Conservation (phyloP, 306 rosid genomes). For the Purshia tridentata region DNA sequence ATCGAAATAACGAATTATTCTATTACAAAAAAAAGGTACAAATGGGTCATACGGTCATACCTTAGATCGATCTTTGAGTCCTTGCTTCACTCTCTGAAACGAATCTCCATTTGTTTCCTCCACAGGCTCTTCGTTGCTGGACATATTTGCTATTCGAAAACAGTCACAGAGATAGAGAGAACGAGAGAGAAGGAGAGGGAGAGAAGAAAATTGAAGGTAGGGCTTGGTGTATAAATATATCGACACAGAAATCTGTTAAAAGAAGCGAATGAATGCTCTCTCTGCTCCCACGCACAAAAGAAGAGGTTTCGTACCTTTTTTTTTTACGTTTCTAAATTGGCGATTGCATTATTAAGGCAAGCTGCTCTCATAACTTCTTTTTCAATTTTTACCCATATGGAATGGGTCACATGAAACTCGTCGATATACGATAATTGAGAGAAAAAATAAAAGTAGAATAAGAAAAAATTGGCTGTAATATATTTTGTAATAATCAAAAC, state of each 20-base stretch:
- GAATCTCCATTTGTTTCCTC: slow-evolving; percentile 51
- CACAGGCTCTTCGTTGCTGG: slow-evolving; percentile 45
- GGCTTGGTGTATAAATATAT: background rate
- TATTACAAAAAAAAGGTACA: background rate
- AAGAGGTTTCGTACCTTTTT: background rate
- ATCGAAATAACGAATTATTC: background rate
- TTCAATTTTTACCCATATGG: no score
- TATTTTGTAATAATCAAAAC: no score
- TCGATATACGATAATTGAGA: no score
- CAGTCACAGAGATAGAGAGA: background rate
- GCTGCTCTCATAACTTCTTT: no score
- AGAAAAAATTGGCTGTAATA: no score
- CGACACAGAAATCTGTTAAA: background rate
- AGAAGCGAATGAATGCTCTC: no score
- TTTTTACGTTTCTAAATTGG: background rate
- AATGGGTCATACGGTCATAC: slow-evolving; percentile 39
- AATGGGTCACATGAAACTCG: no score
- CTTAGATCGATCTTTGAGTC: slow-evolving; percentile 71
- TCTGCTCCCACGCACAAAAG: background rate
- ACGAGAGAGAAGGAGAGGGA: background rate
- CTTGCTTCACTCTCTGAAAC: slow-evolving; percentile 42
- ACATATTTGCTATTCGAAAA: slow-evolving; percentile 33
- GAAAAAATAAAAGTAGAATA: no score
- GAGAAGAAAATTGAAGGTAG: background rate
- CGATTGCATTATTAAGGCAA: no score